Evolutionary conservation across 495 filamentous ascomycete species (phyloP).

Genomic region (Xylaria nigripes): DNA sequence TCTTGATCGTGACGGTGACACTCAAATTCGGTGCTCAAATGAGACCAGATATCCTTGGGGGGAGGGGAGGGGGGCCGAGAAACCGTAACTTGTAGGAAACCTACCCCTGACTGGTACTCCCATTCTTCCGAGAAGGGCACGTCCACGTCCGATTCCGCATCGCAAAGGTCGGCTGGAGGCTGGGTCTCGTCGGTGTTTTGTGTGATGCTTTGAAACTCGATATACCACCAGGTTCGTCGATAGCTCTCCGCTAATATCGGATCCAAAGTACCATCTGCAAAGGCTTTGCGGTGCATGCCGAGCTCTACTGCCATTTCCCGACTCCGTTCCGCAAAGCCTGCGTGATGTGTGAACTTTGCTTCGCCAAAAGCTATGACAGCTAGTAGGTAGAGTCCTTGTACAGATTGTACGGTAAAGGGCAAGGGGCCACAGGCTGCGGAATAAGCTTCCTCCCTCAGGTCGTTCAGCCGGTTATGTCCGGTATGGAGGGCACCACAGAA

Average conservation of each 20-base stretch:
- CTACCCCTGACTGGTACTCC: conserved; percentile 48
- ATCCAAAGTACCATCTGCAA: conserved; percentile 39
- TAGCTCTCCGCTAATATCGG: conserved; percentile 58
- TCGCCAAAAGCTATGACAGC: conserved; percentile 58
- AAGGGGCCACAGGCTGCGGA: conserved; percentile 33
- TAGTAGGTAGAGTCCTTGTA: conserved; percentile 59
- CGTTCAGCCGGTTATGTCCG: conserved; percentile 28
- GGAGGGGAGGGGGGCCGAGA: not conserved
- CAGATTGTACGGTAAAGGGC: conserved; percentile 46
- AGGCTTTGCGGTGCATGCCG: conserved; percentile 52
- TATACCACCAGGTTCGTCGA: conserved; percentile 68
- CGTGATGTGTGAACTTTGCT: conserved; percentile 49
- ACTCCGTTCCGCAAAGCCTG: conserved; percentile 48
- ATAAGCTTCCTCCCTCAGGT: conserved; percentile 36
- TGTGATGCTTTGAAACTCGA: conserved; percentile 55
- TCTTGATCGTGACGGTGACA: not conserved
- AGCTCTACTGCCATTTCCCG: conserved; percentile 56
- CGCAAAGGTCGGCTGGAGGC: not conserved
- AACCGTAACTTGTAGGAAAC: conserved; percentile 13
- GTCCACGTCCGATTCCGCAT: conserved; percentile 41
- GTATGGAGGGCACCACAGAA: conserved; percentile 49
- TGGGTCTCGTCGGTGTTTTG: not conserved
- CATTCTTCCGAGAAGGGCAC: conserved; percentile 56
- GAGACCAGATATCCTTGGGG: too few species aligned
- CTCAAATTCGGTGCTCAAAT: not conserved